These are phyloP conservation scores for Ceratocystis lukuohia DNA, from an alignment of 2,329 filamentous ascomycete genomes.

Conservation along the genomic window DNA sequence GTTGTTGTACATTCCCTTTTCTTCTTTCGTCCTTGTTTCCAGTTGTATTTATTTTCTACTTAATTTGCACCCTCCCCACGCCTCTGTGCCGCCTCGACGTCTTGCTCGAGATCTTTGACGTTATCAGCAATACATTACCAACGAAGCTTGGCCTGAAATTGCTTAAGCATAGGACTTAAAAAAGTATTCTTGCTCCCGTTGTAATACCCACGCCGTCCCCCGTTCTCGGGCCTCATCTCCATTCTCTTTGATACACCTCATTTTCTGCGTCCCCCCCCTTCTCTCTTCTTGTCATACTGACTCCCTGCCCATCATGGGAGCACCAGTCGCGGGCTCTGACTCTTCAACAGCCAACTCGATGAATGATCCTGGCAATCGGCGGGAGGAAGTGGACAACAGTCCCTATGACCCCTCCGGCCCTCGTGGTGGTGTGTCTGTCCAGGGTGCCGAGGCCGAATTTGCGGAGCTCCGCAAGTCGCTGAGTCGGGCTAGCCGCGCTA, in stretches of 20 bases:
- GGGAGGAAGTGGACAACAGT: constrained; percentile 6
- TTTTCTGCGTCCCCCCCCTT: not conserved
- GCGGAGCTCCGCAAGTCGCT: constrained; percentile 51
- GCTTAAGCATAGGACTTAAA: not conserved
- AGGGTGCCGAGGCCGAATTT: constrained; percentile 57
- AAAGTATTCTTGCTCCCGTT: not conserved
- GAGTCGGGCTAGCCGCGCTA: constrained; percentile 42
- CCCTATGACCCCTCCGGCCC: constrained; percentile 10
- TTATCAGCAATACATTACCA: too few relatives aligned
- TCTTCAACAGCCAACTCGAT: constrained; percentile 18
- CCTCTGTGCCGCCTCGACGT: not conserved
- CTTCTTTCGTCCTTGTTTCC: not conserved
- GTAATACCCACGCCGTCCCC: not conserved
- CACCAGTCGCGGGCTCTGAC: constrained; percentile 12
- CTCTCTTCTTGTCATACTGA: not conserved
- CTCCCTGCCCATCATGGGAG: constrained; percentile 14
- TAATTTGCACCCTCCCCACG: not conserved
- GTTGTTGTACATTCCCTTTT: not conserved
- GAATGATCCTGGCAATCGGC: constrained; percentile 7
- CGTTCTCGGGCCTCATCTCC: not conserved
- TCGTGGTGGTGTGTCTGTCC: constrained; percentile 45
- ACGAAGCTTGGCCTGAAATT: too few relatives aligned
- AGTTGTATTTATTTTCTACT: not conserved
- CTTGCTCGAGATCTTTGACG: not conserved
- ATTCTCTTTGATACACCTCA: not conserved